These are phyloP conservation scores for Fraxinus ornus DNA, from an alignment of 305 asterid genomes.

Conservation along the genomic window DNA sequence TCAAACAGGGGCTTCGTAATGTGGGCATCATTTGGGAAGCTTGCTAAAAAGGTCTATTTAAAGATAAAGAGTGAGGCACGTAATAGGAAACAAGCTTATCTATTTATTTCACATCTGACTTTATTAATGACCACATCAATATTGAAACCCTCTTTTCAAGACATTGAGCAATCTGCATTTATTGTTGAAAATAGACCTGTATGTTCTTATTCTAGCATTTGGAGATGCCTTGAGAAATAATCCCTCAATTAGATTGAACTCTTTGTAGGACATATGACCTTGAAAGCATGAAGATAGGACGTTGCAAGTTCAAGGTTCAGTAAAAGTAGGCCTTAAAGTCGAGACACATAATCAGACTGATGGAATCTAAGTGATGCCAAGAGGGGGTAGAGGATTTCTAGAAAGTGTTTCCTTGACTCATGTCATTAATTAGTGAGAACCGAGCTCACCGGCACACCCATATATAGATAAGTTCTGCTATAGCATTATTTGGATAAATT, in stretches of 20 bases:
- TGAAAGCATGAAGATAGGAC: neutral
- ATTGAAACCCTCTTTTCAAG: neutral
- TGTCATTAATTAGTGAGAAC: neutral
- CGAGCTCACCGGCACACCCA: neutral
- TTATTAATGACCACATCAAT: neutral
- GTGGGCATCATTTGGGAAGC: neutral
- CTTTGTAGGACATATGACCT: neutral
- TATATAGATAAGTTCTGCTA: neutral
- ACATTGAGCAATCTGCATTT: neutral
- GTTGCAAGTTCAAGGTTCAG: slow-evolving; percentile 4
- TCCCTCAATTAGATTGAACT: slow-evolving; percentile 9
- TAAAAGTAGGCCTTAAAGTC: neutral
- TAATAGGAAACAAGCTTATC: slow-evolving; percentile 15
- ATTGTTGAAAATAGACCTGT: neutral
- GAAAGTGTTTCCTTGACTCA: slow-evolving; percentile 1
- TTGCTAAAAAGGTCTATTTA: neutral
- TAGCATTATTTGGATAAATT: slow-evolving; percentile 12
- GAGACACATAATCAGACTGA: neutral
- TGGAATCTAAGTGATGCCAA: neutral
- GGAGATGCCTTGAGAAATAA: slow-evolving; percentile 15
- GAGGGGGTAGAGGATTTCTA: neutral
- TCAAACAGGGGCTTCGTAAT: neutral
- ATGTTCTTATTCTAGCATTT: slow-evolving; percentile 8
- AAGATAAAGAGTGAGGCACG: neutral
- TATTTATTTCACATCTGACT: slow-evolving; percentile 11